Evolutionary conservation across 306 rosid genomes (phyloP), one percentile per base, ranked within the genome.

Genomic region (Fragaria ananassa): DNA sequence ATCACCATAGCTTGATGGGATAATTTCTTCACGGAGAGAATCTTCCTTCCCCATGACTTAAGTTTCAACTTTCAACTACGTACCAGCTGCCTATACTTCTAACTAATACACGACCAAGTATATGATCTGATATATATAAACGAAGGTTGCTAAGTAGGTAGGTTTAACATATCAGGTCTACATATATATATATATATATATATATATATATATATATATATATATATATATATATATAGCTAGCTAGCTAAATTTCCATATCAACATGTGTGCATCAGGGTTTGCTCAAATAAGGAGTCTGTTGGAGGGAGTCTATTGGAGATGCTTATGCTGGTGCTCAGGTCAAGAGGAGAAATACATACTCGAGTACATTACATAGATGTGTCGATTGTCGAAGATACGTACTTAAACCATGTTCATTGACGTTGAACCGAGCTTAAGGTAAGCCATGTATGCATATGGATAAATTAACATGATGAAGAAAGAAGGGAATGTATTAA

Each of bases 1-100:
- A 42, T 74, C 77, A 15, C 57, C 77, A 27, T 25, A 58, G 77
- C 69, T 74, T 23, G 77, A 73, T 60, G 77, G 58, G 31, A 60
- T 74, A 12, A 60, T 17, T 60, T 44, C 77, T 5, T 60, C 57
- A 8, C 58, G 31, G 3, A 74, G 58, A 44, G 57, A 60, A 39
- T 39, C 15, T 8, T 14, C 34, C 37, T 13, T 29, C 4, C 45
- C 66, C 67, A 57, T 72, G n/a, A 66, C 15, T 39, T 8, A 3
- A 35, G 11, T 64, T 42, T 42, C 44, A 37, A 31, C 35, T 31
- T 64, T 65, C 49, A 66, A 27, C 70, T 39, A 39, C 42, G 9
- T 5, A 39, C 42, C 8, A 37, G 7, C 41, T 39, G 42, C 8
- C 42, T 39, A 12, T 60, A 60, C 18, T 7, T 60, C 62, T 27